Evolutionary conservation across 164 flowering plant genomes (phyloP), one percentile per base, ranked within the genome.

Genomic region (Chimonanthus praecox): DNA sequence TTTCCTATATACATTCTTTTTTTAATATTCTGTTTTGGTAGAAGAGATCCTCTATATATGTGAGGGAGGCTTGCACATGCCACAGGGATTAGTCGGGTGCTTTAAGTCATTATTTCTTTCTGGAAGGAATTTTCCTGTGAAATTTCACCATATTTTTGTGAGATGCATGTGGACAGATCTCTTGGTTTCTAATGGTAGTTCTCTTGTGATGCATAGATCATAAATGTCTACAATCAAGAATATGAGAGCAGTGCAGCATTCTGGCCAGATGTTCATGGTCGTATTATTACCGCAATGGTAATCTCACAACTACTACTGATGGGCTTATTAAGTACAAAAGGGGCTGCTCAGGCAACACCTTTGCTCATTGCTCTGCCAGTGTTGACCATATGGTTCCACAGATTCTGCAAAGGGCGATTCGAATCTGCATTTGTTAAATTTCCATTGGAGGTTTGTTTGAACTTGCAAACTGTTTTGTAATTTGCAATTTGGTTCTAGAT

Each of bases 221-320:
- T 90, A 77, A 92, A 92, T 80, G 97, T 92, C 3, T 92, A 92
- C 83, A 88, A 90, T 75, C 97, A 90, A 78, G 84, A 88, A 78
- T 92, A 92, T 67, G 97, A 92, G 80, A 92, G 97, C 77, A 92
- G 81, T 21, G 97, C 92, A 49, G 87, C 92, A 64, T 92, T 90
- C 80, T 92, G 97, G 97, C 97, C 97, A 21, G 92, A 87, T 82
- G 92, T 92, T 64, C 97, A 92, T 77, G 83, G 83, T 13, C 92
- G 94, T 46, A 82, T 92, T 33, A 75, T 92, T 63, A 11, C 76
- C 47, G 92, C 89, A 44, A 75, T 88, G 65, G 68, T 92, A 8
- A 85, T 92, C 68, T 92, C 92, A 8, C 97, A 92, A 72, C 73
- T 90, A 67, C 90, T 88, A 7, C 75, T 88, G 3, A 77, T 92